Base-by-base conservation (phyloP, 2,329 filamentous ascomycete genomes). In the Aureobasidium sp. region DNA sequence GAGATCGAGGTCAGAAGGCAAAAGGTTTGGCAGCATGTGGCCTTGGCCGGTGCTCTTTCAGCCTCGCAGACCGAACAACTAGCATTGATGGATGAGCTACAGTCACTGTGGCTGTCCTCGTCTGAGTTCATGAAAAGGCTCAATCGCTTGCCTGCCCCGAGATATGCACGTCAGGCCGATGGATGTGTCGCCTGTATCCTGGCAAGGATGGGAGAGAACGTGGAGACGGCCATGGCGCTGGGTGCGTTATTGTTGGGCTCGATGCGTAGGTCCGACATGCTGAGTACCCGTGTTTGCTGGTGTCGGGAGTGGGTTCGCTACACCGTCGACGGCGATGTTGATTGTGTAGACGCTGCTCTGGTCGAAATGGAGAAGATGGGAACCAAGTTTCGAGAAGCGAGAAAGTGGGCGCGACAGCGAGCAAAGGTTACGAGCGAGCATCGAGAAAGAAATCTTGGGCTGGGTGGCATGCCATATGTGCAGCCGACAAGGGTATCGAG, bases 111-210 rank as follows among this genome's bases (percentile, higher is more conserved):
- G 67, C 59, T 63, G 15, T 51, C 55, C 4, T 56, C 59, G 3
- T 51, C 42, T 5, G 36, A 39, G 7, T 66, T 65, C 58, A 34
- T 51, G 20, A 41, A 53, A 4, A 62, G 48, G 29, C 64, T 64
- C 15, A 3, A 34, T 55, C 53, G 15, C 36, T 20, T 63, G 53
- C 39, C 41, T 31, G 7, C 45, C 42, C 5, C 42, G 60, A 44
- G 31, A 8, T 66, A 62, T 56, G 41, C 61, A 47, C 61, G 59
- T 25, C 59, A 62, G 20, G 49, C 62, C 5, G 55, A 44, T 25
- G 63, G 64, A n/a, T 71, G 70, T 55, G 63, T 65, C 2, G 69
- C 66, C 5, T 71, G 69, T 47, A 65, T 61, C 1, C 49, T 69
- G 34, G 42, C 62, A 55, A 36, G 44, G 20, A 49, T 65, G 34